A percentile compares a stretch with the other conserved stretches of the same genome.
These are phyloP conservation scores for Aspergillus sp. DNA, from an alignment of 2,329 filamentous ascomycete genomes.

Conservation along the genomic window DNA sequence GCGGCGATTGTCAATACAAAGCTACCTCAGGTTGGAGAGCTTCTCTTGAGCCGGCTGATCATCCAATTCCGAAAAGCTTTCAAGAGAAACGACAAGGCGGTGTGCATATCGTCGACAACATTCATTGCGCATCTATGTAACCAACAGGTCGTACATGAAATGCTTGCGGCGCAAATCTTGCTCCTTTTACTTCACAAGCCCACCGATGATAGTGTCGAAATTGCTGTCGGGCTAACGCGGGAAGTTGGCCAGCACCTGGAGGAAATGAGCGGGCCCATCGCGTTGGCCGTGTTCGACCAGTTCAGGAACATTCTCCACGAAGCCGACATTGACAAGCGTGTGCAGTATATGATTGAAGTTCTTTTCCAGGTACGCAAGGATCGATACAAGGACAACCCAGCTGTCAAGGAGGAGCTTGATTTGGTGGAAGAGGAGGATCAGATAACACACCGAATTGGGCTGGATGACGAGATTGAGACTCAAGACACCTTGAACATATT, in stretches of 20 bases:
- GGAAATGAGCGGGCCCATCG: constrained; percentile 88
- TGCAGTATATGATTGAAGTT: constrained; percentile 99
- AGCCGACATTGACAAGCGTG: constrained; percentile 93
- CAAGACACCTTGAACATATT: constrained; percentile 93
- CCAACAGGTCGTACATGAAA: constrained; percentile 92
- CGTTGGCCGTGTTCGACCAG: constrained; percentile 89
- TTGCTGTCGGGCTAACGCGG: constrained; percentile 87
- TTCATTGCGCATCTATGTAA: constrained; percentile 96
- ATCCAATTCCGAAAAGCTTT: constrained; percentile 95
- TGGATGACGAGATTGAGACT: constrained; percentile 81
- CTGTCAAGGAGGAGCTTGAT: constrained; percentile 88
- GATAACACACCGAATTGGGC: constrained; percentile 80
- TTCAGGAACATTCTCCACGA: constrained; percentile 95
- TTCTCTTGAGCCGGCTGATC: constrained; percentile 80
- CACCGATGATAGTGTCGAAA: constrained; percentile 96
- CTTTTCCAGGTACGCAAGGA: constrained; percentile 96
- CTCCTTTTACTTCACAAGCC: constrained; percentile 91
- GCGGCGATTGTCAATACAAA: constrained; percentile 97
- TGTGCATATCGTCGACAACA: constrained; percentile 87
- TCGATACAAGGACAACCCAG: constrained; percentile 91
- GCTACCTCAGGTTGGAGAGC: constrained; percentile 87
- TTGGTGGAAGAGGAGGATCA: constrained; percentile 97
- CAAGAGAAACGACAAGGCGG: constrained; percentile 93
- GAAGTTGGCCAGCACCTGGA: constrained; percentile 94
- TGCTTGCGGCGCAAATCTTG: constrained; percentile 87